Percentiles rank a stretch among this genome's conserved stretches.
These are phyloP conservation scores for Plantago elongata DNA, from an alignment of 257 asterid species.

Conservation along the genomic window DNA sequence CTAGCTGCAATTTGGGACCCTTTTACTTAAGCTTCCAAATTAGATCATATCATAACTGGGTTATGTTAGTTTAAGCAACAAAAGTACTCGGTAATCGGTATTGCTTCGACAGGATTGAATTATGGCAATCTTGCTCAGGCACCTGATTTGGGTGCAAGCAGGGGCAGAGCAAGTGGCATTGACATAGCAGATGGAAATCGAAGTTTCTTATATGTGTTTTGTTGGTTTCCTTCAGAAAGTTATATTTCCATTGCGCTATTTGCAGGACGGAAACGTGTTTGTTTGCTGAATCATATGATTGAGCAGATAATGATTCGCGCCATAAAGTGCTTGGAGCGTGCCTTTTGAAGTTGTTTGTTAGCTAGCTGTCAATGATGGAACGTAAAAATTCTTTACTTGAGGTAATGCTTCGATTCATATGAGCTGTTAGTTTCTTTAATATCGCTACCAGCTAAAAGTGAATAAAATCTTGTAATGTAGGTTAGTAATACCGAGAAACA, in stretches of 20 bases:
- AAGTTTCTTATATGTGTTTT: background rate
- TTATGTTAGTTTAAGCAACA: too few relatives aligned
- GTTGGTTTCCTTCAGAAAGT: background rate
- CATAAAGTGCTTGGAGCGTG: conserved; percentile 9
- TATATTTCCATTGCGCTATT: background rate
- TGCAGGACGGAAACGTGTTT: background rate
- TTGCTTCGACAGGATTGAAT: too few relatives aligned
- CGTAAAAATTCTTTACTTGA: conserved; percentile 37
- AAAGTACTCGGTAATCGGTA: too few relatives aligned
- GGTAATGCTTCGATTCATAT: conserved; percentile 37
- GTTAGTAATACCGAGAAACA: conserved; percentile 53
- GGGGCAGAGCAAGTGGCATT: background rate
- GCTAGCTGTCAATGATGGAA: conserved; percentile 28
- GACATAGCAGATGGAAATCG: background rate
- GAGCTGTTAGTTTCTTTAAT: conserved; percentile 10
- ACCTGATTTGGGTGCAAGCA: too few relatives aligned
- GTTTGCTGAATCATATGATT: conserved; percentile 3
- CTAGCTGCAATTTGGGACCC: too few relatives aligned
- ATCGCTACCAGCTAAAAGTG: too few relatives aligned
- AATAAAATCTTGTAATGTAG: conserved; percentile 26
- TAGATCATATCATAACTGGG: too few relatives aligned
- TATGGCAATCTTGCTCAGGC: too few relatives aligned
- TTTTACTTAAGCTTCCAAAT: too few relatives aligned
- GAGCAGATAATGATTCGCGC: conserved; percentile 13
- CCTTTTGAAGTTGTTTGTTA: background rate